Conservation (phyloP, 768 basidiomycete genomes). For the Tylopilus felleus region DNA sequence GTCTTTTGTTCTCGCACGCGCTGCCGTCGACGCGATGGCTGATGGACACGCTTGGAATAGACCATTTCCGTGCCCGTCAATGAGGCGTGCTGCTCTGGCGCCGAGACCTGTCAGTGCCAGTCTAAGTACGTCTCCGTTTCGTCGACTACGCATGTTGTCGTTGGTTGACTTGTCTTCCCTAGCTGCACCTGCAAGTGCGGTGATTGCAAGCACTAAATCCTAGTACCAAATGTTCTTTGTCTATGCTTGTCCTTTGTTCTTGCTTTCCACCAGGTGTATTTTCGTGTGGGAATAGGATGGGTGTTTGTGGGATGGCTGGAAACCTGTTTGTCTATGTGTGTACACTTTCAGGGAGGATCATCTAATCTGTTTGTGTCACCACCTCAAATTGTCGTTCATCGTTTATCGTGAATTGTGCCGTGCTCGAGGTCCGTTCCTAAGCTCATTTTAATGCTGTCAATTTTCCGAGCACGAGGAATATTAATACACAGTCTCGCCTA, state of each 20-base stretch:
- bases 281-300: not conserved
- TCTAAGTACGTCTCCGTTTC: not conserved
- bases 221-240: not conserved
- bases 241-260: not conserved
- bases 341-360: not conserved
- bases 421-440: no score
- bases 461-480: no score
- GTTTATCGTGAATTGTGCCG: no score
- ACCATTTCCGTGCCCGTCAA: conserved; percentile 5
- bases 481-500: no score
- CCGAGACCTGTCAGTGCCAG: not conserved
- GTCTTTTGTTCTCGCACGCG: not conserved
- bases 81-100: not conserved
- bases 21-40: not conserved
- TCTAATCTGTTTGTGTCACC: not conserved
- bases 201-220: not conserved
- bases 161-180: not conserved
- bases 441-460: no score
- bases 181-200: not conserved
- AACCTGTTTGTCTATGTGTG: not conserved
- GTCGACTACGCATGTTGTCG: not conserved
- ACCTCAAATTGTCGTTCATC: no score
- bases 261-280: not conserved
- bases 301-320: not conserved
- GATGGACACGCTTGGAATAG: not conserved